A percentile compares a stretch with the other conserved stretches of the same genome.
Evolutionary conservation across 208 protist species (phyloP).

Genomic region (Trypanosoma scelopori): DNA sequence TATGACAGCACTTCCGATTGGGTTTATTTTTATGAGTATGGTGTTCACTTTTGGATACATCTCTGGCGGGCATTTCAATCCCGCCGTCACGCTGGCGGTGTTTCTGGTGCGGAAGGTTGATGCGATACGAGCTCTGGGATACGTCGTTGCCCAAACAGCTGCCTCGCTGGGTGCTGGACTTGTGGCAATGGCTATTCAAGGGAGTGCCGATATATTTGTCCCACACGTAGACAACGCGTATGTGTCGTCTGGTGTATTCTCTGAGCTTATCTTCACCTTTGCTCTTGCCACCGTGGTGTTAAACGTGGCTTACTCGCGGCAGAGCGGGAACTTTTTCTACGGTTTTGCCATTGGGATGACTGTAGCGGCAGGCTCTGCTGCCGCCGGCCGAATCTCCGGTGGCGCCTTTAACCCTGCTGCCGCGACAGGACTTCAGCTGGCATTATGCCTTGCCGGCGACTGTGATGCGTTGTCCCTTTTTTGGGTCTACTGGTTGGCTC

Average conservation of each 20-base stretch:
- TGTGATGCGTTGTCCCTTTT: constrained; percentile 67
- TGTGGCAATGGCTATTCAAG: constrained; percentile 75
- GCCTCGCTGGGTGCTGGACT: constrained; percentile 65
- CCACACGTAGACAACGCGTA: constrained; percentile 54
- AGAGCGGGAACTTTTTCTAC: constrained; percentile 77
- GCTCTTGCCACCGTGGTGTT: constrained; percentile 73
- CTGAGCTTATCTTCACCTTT: constrained; percentile 84
- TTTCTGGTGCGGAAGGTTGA: constrained; percentile 65
- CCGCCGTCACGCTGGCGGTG: constrained; percentile 74
- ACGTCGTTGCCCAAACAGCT: constrained; percentile 69
- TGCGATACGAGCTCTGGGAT: constrained; percentile 45
- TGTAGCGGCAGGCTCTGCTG: constrained; percentile 59
- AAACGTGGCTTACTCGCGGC: constrained; percentile 70
- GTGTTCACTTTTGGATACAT: constrained; percentile 87
- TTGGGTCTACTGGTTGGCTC: constrained; percentile 87
- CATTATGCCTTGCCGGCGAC: constrained; percentile 64
- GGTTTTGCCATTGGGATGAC: constrained; percentile 86
- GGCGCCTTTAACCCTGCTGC: constrained; percentile 85
- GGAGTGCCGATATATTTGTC: constrained; percentile 66
- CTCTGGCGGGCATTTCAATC: constrained; percentile 82
- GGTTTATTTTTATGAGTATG: constrained; percentile 84
- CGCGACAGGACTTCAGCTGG: constrained; percentile 76
- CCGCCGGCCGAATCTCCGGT: constrained; percentile 66
- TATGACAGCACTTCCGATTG: constrained; percentile 75
- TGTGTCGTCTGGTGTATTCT: constrained; percentile 71